phyloP scores from a whole-genome alignment of 768 basidiomycete species.

The Tulasnella sp. region DNA sequence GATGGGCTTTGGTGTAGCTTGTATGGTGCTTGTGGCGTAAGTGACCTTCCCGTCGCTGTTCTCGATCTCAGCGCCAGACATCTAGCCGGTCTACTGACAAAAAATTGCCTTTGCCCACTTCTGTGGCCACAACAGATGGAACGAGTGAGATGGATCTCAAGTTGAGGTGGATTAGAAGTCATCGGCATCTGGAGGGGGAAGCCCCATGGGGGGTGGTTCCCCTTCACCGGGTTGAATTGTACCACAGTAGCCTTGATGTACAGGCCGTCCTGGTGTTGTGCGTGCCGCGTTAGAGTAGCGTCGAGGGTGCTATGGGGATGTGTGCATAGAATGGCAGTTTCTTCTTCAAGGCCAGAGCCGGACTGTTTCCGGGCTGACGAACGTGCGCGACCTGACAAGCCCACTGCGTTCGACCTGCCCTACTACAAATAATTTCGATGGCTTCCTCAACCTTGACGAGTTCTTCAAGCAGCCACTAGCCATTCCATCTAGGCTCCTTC shows the following conservation, averaged over 20 bases:
- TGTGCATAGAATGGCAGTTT: background rate
- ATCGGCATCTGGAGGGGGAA: background rate
- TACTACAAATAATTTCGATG: constrained; percentile 4
- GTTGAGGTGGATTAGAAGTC: background rate
- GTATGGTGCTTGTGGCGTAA: constrained; percentile 92
- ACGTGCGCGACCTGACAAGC: background rate
- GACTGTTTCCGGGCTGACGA: constrained; percentile 6
- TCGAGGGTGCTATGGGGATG: constrained; percentile 6
- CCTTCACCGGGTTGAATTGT: background rate
- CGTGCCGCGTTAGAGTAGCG: background rate
- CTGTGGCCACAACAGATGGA: constrained; percentile 53
- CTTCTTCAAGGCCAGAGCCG: background rate
- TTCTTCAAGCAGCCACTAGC: background rate
- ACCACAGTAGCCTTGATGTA: constrained; percentile 13
- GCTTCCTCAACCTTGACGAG: constrained; percentile 11
- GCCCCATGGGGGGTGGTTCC: background rate
- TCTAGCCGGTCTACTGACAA: constrained; percentile 21
- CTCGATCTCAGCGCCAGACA: constrained; percentile 2
- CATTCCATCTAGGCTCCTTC: constrained; percentile 11
- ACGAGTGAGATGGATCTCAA: constrained; percentile 51
- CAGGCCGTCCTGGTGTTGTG: background rate
- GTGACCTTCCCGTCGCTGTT: constrained; percentile 38
- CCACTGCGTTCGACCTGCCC: constrained; percentile 1
- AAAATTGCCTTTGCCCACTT: constrained; percentile 30
- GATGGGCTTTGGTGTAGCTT: constrained; percentile 84